phyloP scores from a whole-genome alignment of 306 rosid genomes.

The Casuarina equisetifolia region DNA sequence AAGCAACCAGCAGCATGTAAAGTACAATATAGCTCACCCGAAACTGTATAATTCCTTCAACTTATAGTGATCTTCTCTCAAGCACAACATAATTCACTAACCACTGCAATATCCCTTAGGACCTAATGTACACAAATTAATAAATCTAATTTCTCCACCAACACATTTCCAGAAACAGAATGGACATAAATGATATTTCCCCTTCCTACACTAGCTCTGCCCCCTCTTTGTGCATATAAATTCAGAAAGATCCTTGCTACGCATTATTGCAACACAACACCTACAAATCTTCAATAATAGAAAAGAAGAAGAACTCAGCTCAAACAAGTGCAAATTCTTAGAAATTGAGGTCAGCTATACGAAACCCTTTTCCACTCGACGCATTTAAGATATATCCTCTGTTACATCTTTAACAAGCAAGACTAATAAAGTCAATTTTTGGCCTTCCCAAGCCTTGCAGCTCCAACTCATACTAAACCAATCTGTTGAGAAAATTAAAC shows the following conservation, averaged over 20 bases:
- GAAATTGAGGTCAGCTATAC: not conserved
- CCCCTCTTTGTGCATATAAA: not conserved
- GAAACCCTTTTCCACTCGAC: not conserved
- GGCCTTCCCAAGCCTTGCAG: not conserved
- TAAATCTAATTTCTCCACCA: too few relatives aligned
- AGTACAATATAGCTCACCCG: too few relatives aligned
- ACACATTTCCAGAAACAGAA: too few relatives aligned
- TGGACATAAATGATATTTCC: too few relatives aligned
- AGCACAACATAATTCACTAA: too few relatives aligned
- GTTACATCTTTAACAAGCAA: not conserved
- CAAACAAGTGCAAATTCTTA: not conserved
- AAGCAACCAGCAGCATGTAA: too few relatives aligned
- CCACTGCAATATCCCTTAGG: too few relatives aligned
- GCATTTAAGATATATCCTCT: not conserved
- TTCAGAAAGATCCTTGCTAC: not conserved
- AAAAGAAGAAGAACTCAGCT: not conserved
- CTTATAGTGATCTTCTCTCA: too few relatives aligned
- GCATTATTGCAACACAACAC: not conserved
- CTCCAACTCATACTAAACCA: not conserved
- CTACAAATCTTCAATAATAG: not conserved
- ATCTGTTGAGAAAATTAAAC: not conserved
- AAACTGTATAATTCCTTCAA: too few relatives aligned
- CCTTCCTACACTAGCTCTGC: too few relatives aligned
- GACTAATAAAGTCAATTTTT: not conserved
- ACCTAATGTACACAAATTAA: too few relatives aligned